Base-by-base conservation (phyloP, 2,329 filamentous ascomycete genomes). In the Penicillium sp. region DNA sequence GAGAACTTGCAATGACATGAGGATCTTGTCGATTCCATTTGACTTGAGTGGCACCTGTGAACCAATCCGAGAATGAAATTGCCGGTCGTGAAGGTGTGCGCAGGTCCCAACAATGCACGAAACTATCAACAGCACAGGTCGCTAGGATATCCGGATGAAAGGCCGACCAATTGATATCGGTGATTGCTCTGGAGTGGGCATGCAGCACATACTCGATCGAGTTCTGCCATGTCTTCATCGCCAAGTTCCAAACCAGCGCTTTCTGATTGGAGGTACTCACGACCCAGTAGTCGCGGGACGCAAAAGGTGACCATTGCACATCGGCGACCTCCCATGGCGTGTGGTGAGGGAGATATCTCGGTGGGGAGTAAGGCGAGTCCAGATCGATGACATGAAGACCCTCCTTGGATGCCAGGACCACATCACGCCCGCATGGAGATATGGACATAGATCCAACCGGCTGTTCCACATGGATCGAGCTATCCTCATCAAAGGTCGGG, bases 221-320 rank as follows among this genome's bases (percentile, higher is more conserved):
- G 68, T 94, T 91, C 68, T 92, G 89, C 61, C 87, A 84, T 56
- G 81, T 81, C 55, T 81, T 80, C 74, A 92, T 84, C 66, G 90
- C 92, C 62, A 97, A 81, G 75, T 97, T 97, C 93, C 93, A 97
- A 22, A 97, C 91, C 54, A 97, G 82, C 22, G 93, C 95, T 68
- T 95, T 92, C 75, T 97, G 93, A 74, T 97, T 97, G 19, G 93
- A 94, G 0, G 93, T 97, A 61, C 92, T 96, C 38, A 92, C 91
- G 19, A 97, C 90, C 93, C 94, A 97, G 71, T 93, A 93, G 75
- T 96, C 91, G 52, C 93, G 87, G 22, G 86, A 87, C 13, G 93
- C 91, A 75, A 97, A 97, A 0, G 94, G 94, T 11, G 92, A 97
- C 94, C 94, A 97, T 77, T 97, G 94, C 33, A 97, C 93, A 76